Conservation (phyloP, 2,329 filamentous ascomycete genomes). For the Delphinella strobiligena region DNA sequence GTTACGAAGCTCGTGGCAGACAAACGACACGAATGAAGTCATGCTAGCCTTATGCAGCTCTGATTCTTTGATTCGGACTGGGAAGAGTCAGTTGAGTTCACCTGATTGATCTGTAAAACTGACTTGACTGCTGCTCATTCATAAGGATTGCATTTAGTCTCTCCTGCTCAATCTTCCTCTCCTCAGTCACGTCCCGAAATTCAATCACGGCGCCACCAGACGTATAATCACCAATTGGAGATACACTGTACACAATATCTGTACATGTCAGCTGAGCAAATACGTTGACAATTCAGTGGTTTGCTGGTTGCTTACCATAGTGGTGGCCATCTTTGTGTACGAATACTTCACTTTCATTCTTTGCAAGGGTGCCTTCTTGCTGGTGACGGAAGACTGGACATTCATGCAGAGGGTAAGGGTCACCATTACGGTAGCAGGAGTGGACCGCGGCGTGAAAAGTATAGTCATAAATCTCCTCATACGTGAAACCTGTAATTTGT, state of each 20-base stretch:
- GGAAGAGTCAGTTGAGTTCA: not conserved
- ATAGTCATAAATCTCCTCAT: conserved; percentile 8
- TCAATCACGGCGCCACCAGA: conserved; percentile 8
- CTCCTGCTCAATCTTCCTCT: conserved; percentile 5
- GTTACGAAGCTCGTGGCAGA: conserved; percentile 9
- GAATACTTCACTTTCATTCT: conserved; percentile 8
- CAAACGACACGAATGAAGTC: conserved; percentile 9
- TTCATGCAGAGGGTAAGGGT: conserved; percentile 7
- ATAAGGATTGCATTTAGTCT: conserved; percentile 7
- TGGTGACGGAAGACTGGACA: conserved; percentile 9
- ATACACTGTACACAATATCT: conserved; percentile 10
- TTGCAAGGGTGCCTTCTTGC: conserved; percentile 4
- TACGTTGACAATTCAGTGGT: not conserved
- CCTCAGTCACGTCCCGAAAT: conserved; percentile 7
- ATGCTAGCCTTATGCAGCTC: conserved; percentile 8
- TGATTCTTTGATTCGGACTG: conserved; percentile 5
- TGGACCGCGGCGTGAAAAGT: conserved; percentile 9
- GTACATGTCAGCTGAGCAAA: not conserved
- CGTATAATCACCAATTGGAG: conserved; percentile 7
- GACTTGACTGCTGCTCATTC: conserved; percentile 8
- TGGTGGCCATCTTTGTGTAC: conserved; percentile 8
- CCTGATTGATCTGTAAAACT: not conserved
- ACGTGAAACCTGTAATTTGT: conserved; percentile 7
- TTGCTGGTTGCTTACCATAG: conserved; percentile 3
- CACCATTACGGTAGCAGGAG: conserved; percentile 6